These are phyloP conservation scores for Secale cereale DNA, from an alignment of 176 grass and related monocot genomes.

Conservation along the genomic window DNA sequence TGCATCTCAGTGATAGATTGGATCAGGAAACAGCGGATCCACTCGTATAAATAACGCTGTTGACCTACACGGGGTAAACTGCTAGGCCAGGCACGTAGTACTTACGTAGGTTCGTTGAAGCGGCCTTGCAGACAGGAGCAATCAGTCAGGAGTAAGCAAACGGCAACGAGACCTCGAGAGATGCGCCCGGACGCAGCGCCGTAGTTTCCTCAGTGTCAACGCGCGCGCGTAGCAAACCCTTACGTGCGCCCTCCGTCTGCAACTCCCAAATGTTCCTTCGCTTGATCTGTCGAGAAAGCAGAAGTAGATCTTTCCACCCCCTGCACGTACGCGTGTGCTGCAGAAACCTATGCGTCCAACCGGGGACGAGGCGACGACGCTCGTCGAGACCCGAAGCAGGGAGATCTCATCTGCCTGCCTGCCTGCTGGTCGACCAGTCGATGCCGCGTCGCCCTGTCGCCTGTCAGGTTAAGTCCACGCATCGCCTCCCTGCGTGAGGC, in stretches of 20 bases:
- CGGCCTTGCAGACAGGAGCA: background rate
- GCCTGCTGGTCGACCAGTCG: background rate
- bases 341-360: background rate
- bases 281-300: background rate
- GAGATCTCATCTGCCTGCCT: background rate
- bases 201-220: conserved; percentile 24
- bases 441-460: background rate
- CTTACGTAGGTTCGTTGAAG: conserved; percentile 49
- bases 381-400: background rate
- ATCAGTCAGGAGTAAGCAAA: background rate
- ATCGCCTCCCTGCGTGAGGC: conserved; percentile 6
- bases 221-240: background rate
- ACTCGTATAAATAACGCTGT: background rate
- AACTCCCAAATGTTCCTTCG: conserved; percentile 16
- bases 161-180: background rate
- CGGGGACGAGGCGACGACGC: background rate
- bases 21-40: background rate
- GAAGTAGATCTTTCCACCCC: conserved; percentile 1
- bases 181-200: background rate
- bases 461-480: background rate
- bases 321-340: background rate
- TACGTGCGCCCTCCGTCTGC: background rate
- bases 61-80: conserved; percentile 37
- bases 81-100: conserved; percentile 7
- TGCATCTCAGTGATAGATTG: background rate